These are phyloP conservation scores for Zoysia matrella DNA, from an alignment of 202 grass and related monocot species.

Conservation along the genomic window DNA sequence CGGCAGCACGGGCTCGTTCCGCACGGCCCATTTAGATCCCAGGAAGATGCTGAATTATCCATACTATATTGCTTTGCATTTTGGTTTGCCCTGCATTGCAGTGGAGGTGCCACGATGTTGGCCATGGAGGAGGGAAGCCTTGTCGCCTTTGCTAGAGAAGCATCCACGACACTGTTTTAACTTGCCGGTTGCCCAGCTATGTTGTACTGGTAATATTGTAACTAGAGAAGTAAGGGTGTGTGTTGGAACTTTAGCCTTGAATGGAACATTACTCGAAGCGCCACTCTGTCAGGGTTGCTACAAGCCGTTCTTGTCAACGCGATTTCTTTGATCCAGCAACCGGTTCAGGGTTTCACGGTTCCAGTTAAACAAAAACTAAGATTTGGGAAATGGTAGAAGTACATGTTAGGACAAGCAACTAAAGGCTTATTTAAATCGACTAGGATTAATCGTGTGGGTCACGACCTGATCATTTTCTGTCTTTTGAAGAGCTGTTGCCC, in stretches of 20 bases:
- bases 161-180: neutral
- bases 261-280: neutral
- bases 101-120: neutral
- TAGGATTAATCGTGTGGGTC: too few species aligned
- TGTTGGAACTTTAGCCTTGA: neutral
- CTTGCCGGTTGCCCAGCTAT: neutral
- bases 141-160: constrained; percentile 45
- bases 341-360: too few species aligned
- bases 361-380: too few species aligned
- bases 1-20: constrained; percentile 52
- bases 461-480: too few species aligned
- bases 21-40: constrained; percentile 45
- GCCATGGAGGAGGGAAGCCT: neutral
- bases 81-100: constrained; percentile 11
- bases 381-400: too few species aligned
- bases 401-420: too few species aligned
- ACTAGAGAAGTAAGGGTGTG: neutral
- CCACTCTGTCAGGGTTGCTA: neutral
- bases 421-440: too few species aligned
- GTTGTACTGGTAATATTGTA: neutral
- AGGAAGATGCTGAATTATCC: neutral
- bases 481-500: too few species aligned
- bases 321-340: neutral
- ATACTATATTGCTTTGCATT: neutral
- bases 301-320: neutral